Evolutionary conservation across 2,329 filamentous ascomycete species (phyloP).

Genomic region (Myriosclerotinia curreyana): DNA sequence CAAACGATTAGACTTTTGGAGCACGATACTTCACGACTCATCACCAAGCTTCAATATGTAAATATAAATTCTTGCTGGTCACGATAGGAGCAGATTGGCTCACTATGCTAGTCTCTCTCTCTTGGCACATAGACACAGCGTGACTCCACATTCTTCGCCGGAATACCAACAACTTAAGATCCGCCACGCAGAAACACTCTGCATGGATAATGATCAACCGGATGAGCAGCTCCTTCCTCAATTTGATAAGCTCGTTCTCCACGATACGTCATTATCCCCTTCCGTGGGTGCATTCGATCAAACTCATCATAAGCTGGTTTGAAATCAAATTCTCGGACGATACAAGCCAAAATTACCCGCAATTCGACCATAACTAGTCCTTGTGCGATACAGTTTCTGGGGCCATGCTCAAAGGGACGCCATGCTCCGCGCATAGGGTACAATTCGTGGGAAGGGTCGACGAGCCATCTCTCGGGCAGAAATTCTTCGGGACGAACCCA

Average conservation of each 20-base stretch:
- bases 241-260: slow-evolving; percentile 6
- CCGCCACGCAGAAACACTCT: background rate
- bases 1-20: too few species aligned
- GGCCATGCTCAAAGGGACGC: slow-evolving; percentile 7
- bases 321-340: slow-evolving; percentile 13
- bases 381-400: slow-evolving; percentile 39
- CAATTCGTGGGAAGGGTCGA: slow-evolving; percentile 38
- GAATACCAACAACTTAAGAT: too few species aligned
- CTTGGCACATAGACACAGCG: too few species aligned
- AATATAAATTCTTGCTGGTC: too few species aligned
- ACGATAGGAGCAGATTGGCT: too few species aligned
- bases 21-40: too few species aligned
- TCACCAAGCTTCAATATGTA: too few species aligned
- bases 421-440: background rate
- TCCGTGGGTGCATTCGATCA: too few species aligned
- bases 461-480: slow-evolving; percentile 48
- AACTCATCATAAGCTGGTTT: slow-evolving; percentile 11
- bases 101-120: too few species aligned
- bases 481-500: slow-evolving; percentile 47
- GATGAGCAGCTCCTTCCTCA: background rate
- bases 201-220: background rate
- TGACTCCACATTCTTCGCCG: too few species aligned
- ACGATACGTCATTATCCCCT: too few species aligned
- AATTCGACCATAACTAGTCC: slow-evolving; percentile 50
- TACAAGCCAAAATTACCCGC: slow-evolving; percentile 46